These are phyloP conservation scores for Calonectria fujianensis DNA, from an alignment of 2,329 filamentous ascomycete species.

Conservation along the genomic window DNA sequence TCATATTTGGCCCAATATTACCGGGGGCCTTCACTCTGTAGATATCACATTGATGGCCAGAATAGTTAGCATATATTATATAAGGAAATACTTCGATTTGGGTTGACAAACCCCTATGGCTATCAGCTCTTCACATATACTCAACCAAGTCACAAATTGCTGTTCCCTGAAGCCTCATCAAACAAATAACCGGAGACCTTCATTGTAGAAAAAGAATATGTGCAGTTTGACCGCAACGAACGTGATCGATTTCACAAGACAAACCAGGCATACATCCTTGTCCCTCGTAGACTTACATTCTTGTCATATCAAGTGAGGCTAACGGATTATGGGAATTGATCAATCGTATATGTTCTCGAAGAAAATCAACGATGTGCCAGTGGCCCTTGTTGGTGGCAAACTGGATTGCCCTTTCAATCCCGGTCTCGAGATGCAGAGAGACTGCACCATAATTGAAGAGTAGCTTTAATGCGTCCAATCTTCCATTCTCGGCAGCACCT, in stretches of 20 bases:
- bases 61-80: not conserved
- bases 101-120: not conserved
- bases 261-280: too few relatives aligned
- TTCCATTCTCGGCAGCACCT: not conserved
- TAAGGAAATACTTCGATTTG: not conserved
- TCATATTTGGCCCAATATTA: not conserved
- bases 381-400: not conserved
- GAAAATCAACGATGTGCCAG: not conserved
- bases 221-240: too few relatives aligned
- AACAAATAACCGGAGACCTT: too few relatives aligned
- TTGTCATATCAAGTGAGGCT: not conserved
- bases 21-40: not conserved
- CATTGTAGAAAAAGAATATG: too few relatives aligned
- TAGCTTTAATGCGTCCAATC: not conserved
- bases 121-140: too few relatives aligned
- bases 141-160: too few relatives aligned
- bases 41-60: not conserved
- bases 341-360: not conserved
- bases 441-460: not conserved
- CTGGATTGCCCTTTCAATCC: not conserved
- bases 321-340: not conserved
- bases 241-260: too few relatives aligned
- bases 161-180: too few relatives aligned
- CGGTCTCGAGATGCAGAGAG: not conserved
- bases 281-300: too few relatives aligned